Evolutionary conservation across 2,329 filamentous ascomycete species (phyloP), one percentile per base, ranked within the genome.

Genomic region (Metarhizium humberi): DNA sequence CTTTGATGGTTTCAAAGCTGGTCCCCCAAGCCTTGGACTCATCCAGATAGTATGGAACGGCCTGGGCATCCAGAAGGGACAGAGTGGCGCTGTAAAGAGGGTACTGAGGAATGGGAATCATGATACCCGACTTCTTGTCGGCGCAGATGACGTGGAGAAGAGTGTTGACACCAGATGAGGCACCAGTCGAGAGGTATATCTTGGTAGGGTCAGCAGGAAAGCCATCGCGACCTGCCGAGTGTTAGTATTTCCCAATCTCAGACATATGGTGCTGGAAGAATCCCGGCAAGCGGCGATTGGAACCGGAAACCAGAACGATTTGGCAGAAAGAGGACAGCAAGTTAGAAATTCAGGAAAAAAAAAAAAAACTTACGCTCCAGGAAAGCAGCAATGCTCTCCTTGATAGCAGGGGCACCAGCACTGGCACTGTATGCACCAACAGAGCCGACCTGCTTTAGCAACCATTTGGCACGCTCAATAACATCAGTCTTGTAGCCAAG

Each of bases 361-460:
- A 34, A 16, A 34, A 16, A 36, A n/a, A 18, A 76, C 83, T 64
- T 73, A 88, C 89, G 77, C 77, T 96, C 89, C 62, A 99, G 90
- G 73, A 96, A 99, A 63, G 87, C 85, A 55, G 94, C 94, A 62
- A 99, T 82, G 69, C 90, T 95, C 70, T 95, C 82, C 60, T 92
- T 86, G 67, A 99, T 94, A 18, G 82, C 86, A 1, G 90, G 87
- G 8, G 85, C 90, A 70, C 94, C 94, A 65, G 90, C 88, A 67
- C 90, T 96, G 69, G 94, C 90, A 67, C 91, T 96, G 79, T 99
- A 99, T 62, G 94, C 94, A 63, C 94, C 94, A 3, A 97, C 92
- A 56, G 90, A 95, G 69, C 90, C 89, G 57, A 95, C 87, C 63
- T 90, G 84, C 68, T 84, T 85, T 67, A 97, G 76, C 62, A 97